phyloP scores from a whole-genome alignment of 2,329 filamentous ascomycete genomes.

The Epichloe gansuensis region DNA sequence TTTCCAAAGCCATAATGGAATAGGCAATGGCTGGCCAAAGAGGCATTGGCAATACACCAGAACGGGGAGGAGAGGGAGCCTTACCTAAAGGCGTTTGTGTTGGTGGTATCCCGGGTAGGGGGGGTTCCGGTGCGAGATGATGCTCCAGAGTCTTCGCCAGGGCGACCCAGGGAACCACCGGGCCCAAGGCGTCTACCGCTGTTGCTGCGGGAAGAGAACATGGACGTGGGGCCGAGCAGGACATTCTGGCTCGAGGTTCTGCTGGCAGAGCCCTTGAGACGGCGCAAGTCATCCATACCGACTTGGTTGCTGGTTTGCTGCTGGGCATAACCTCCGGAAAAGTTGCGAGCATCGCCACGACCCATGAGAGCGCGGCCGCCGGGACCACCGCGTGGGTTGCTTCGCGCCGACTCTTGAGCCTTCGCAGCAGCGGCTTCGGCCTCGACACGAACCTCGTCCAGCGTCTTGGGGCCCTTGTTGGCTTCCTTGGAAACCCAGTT shows the following conservation, averaged over 20 bases:
- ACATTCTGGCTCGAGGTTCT: constrained; percentile 49
- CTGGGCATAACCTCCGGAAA: constrained; percentile 60
- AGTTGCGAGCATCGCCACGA: constrained; percentile 77
- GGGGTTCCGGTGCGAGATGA: constrained; percentile 87
- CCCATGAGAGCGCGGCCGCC: constrained; percentile 61
- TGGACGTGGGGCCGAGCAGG: constrained; percentile 68
- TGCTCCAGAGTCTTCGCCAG: constrained; percentile 71
- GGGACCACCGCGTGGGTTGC: constrained; percentile 47
- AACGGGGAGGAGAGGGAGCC: constrained; percentile 15
- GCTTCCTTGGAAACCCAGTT: constrained; percentile 78
- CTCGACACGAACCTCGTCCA: constrained; percentile 79
- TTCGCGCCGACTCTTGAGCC: constrained; percentile 57
- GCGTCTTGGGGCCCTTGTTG: constrained; percentile 93
- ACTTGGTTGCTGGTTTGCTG: constrained; percentile 73
- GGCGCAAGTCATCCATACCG: constrained; percentile 80
- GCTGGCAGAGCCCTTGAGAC: constrained; percentile 54
- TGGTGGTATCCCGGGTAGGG: constrained; percentile 42
- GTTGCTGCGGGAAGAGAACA: constrained; percentile 82
- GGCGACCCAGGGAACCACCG: constrained; percentile 56
- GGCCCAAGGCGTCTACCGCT: constrained; percentile 74
- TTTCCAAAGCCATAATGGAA: background rate
- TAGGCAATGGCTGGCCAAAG: background rate
- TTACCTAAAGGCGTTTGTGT: constrained; percentile 91
- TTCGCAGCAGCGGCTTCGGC: constrained; percentile 71
- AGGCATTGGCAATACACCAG: background rate